Evolutionary conservation across 495 filamentous ascomycete genomes (phyloP), one percentile per base, ranked within the genome.

Genomic region (Penicillium turbatum): DNA sequence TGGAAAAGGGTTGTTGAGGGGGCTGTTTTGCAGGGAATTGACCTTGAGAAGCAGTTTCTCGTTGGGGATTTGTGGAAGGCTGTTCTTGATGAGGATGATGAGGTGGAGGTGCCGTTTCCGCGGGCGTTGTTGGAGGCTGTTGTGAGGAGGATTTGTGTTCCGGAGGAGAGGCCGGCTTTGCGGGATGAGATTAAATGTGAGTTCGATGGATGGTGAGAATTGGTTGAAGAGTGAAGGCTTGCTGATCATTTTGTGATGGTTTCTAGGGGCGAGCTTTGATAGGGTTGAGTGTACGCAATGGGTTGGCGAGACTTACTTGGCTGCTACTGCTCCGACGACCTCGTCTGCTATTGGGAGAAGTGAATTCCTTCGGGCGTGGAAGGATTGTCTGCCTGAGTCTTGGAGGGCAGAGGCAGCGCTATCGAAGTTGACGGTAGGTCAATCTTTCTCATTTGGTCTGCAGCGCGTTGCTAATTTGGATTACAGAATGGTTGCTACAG

Each of bases 351-450:
- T 73, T 37, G 64, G 68, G n/a, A 64, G 76, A n/a, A 71, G 63
- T 26, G 69, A 78, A 3, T 82, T 82, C 47, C 36, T 85, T 8
- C 63, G 68, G 35, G 61, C 65, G 2, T 86, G 83, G 83, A 79
- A 72, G 57, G 79, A 85, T 46, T 65, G 61, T 17, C 63, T 86
- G 43, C 83, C 82, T 19, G 83, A 86, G 51, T 49, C 66, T 26
- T 86, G 83, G 83, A 78, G 78, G 35, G 58, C 63, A 7, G 67
- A 80, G 30, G 82, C 71, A n/a, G 58, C 66, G 3, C 39, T 83
- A 11, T 70, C 77, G 1, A 62, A 71, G 13, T 59, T 86, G 37
- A 66, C 73, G 38, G 77, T 77, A 64, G 52, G 56, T 63, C 39
- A 15, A 2, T 6, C 16, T n/a, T 11, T 55, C 45, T 11, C 15